Conservation (phyloP, 257 asterid genomes). For the Solanum microdontum region DNA sequence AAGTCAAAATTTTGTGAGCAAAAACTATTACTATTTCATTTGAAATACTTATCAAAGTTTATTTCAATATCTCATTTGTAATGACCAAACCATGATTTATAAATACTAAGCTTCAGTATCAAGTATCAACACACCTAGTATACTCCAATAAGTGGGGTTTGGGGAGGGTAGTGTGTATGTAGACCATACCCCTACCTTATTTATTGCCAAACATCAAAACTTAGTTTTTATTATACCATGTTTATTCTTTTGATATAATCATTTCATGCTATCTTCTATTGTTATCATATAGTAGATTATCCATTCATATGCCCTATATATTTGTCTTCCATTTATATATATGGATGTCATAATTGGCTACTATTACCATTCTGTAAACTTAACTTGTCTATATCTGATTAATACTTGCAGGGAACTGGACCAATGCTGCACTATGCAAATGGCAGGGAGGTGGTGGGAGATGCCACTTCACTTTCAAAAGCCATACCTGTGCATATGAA, state of each 20-base stretch:
- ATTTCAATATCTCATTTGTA: not conserved
- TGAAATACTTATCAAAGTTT: not conserved
- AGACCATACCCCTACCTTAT: not conserved
- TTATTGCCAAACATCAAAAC: not conserved
- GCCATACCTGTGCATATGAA: conserved; percentile 53
- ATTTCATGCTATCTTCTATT: not conserved
- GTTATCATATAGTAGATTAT: not conserved
- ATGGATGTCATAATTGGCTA: not conserved
- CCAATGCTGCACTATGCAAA: conserved; percentile 51
- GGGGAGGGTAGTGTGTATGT: not conserved
- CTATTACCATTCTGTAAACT: not conserved
- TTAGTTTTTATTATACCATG: not conserved
- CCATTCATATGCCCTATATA: not conserved
- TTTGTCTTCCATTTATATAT: not conserved
- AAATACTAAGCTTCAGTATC: not conserved
- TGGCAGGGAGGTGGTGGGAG: conserved; percentile 51
- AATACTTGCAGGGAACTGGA: conserved; percentile 53
- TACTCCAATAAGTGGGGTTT: not conserved
- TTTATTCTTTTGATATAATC: not conserved
- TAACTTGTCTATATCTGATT: conserved; percentile 5
- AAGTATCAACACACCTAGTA: not conserved
- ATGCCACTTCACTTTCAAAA: conserved; percentile 14
- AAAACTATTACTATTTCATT: not conserved
- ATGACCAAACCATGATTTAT: not conserved
- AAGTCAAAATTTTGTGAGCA: not conserved